A percentile compares a stretch with the other conserved stretches of the same genome.
These are phyloP conservation scores for Aureobasidium sp. DNA, from an alignment of 2,329 filamentous ascomycete genomes.

Conservation along the genomic window DNA sequence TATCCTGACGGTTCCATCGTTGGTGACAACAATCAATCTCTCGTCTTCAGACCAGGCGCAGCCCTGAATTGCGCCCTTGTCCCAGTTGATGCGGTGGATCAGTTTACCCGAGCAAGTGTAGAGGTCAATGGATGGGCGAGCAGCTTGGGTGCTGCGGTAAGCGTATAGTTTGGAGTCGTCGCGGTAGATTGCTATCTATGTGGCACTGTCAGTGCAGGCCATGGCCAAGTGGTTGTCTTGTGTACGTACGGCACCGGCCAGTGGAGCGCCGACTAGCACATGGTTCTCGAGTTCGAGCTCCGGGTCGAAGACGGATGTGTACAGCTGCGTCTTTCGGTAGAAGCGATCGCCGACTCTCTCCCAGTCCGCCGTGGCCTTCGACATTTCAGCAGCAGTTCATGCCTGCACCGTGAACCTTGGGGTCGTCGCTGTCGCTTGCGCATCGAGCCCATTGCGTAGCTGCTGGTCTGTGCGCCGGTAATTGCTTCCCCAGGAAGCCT, in stretches of 20 bases:
- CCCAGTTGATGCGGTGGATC: constrained; percentile 79
- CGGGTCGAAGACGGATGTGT: constrained; percentile 85
- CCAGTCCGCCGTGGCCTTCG: constrained; percentile 78
- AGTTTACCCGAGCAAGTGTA: constrained; percentile 90
- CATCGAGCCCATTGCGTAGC: neutral
- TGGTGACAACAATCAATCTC: constrained; percentile 76
- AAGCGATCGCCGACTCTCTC: constrained; percentile 87
- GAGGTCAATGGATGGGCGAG: constrained; percentile 82
- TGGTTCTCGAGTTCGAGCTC: constrained; percentile 94
- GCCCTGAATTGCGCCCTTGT: constrained; percentile 76
- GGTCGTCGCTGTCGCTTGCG: neutral
- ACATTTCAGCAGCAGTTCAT: constrained; percentile 23
- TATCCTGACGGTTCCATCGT: constrained; percentile 83
- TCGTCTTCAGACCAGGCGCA: constrained; percentile 97
- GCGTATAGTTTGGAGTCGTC: constrained; percentile 78
- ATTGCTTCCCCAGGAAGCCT: neutral
- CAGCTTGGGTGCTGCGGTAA: constrained; percentile 60
- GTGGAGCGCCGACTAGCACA: constrained; percentile 81
- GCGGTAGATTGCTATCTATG: constrained; percentile 69
- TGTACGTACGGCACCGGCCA: constrained; percentile 81
- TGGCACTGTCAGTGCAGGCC: constrained; percentile 16
- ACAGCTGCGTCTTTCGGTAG: constrained; percentile 91
- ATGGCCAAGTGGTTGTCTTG: neutral
- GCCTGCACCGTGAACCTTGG: neutral
- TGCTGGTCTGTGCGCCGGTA: constrained; percentile 1